phyloP scores from a whole-genome alignment of 2,329 filamentous ascomycete genomes.

The Clarireedia monteithiana region DNA sequence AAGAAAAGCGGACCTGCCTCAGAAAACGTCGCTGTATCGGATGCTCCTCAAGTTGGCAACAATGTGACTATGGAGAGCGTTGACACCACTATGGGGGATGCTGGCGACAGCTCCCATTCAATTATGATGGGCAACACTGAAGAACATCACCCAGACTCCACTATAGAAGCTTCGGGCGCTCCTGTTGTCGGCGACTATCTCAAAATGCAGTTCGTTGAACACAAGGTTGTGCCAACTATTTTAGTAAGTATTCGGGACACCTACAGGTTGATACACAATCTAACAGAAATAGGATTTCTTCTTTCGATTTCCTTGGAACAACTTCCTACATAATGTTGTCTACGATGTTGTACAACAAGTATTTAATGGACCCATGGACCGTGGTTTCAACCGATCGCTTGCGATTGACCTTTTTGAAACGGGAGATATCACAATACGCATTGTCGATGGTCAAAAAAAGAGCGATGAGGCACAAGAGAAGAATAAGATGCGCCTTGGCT shows the following conservation, averaged over 20 bases:
- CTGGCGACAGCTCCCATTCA: constrained; percentile 25
- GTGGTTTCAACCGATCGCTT: constrained; percentile 82
- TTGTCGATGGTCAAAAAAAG: constrained; percentile 80
- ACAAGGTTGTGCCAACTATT: constrained; percentile 91
- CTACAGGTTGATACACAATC: constrained; percentile 6
- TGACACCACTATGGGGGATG: constrained; percentile 29
- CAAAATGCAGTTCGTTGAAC: constrained; percentile 94
- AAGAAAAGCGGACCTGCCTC: constrained; percentile 29
- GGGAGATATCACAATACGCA: constrained; percentile 81
- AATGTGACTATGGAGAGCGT: constrained; percentile 17
- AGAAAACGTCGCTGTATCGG: constrained; percentile 6
- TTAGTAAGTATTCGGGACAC: constrained; percentile 53
- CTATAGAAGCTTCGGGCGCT: constrained; percentile 14
- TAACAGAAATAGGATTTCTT: constrained; percentile 69
- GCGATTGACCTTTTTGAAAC: constrained; percentile 90
- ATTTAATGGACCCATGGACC: constrained; percentile 96
- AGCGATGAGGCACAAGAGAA: constrained; percentile 80
- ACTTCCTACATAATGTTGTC: constrained; percentile 97
- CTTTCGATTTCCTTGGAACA: constrained; percentile 98
- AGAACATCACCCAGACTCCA: constrained; percentile 15
- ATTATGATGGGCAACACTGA: constrained; percentile 24
- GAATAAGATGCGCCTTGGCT: constrained; percentile 86
- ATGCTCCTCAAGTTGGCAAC: constrained; percentile 18
- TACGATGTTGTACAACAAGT: constrained; percentile 99
- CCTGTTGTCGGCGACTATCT: constrained; percentile 90